A percentile compares a stretch with the other conserved stretches of the same genome.
Evolutionary conservation across 2,329 filamentous ascomycete genomes (phyloP).

Genomic region (Penicillium oxalicum): DNA sequence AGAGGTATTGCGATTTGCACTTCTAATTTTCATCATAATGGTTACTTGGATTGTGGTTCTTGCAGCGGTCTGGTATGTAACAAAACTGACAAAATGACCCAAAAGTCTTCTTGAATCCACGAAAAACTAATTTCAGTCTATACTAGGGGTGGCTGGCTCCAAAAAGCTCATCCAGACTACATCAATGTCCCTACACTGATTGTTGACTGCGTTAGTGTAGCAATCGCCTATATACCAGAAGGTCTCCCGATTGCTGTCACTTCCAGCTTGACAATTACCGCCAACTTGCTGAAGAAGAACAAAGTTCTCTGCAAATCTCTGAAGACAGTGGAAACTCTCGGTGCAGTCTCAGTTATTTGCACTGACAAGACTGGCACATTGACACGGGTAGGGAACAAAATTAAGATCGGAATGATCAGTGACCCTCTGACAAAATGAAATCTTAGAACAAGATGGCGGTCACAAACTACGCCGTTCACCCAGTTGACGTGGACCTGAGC

Average conservation of each 20-base stretch:
- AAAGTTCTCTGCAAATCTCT: slow-evolving; percentile 55
- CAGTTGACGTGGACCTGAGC: slow-evolving; percentile 47
- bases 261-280: slow-evolving; percentile 58
- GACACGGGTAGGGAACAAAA: slow-evolving; percentile 21
- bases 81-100: background rate
- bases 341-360: slow-evolving; percentile 53
- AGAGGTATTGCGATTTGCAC: slow-evolving; percentile 67
- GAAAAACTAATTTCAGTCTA: background rate
- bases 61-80: slow-evolving; percentile 56
- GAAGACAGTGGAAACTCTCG: slow-evolving; percentile 52
- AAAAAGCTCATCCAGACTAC: slow-evolving; percentile 59
- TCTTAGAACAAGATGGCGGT: slow-evolving; percentile 64
- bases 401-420: background rate
- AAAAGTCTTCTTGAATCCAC: background rate
- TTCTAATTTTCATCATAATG: slow-evolving; percentile 63
- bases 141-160: slow-evolving; percentile 62
- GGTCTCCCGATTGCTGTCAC: slow-evolving; percentile 65
- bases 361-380: slow-evolving; percentile 54
- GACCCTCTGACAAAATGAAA: background rate
- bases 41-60: slow-evolving; percentile 51
- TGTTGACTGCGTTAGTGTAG: slow-evolving; percentile 65
- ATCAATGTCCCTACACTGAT: slow-evolving; percentile 68
- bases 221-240: slow-evolving; percentile 71
- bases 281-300: slow-evolving; percentile 43
- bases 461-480: slow-evolving; percentile 60